phyloP scores from a whole-genome alignment of 1,284 basidiomycete genomes.

The Tylopilus microsporus region DNA sequence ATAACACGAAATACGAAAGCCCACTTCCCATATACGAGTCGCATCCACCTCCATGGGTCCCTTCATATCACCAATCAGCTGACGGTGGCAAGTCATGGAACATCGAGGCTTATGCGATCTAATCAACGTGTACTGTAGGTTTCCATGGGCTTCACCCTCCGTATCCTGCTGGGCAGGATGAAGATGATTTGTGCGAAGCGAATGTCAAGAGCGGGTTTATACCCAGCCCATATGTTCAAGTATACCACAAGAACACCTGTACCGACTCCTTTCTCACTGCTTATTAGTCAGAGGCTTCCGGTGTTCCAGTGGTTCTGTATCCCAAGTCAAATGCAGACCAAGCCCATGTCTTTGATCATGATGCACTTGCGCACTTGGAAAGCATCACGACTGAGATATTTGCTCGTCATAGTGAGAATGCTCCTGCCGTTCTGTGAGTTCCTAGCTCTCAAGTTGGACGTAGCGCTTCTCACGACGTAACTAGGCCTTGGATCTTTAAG shows the following conservation, averaged over 20 bases:
- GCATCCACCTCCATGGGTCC: constrained; percentile 69
- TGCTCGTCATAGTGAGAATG: constrained; percentile 52
- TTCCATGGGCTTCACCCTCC: constrained; percentile 86
- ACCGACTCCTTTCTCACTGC: constrained; percentile 21
- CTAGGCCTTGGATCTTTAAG: constrained; percentile 72
- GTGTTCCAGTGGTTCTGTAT: constrained; percentile 48
- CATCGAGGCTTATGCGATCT: not conserved
- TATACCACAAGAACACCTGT: constrained; percentile 23
- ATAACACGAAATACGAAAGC: constrained; percentile 25
- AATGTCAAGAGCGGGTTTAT: constrained; percentile 79
- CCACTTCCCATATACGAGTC: constrained; percentile 58
- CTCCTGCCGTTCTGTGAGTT: constrained; percentile 60
- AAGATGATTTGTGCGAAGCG: constrained; percentile 73
- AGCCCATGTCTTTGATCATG: constrained; percentile 45
- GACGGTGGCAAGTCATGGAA: constrained; percentile 53
- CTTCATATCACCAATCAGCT: constrained; percentile 55
- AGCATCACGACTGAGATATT: constrained; percentile 80
- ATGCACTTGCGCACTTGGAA: constrained; percentile 65
- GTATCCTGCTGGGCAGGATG: constrained; percentile 74
- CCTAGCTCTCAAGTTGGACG: not conserved
- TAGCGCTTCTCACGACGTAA: not conserved
- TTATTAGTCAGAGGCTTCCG: constrained; percentile 21
- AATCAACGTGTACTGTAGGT: constrained; percentile 43
- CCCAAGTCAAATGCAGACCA: constrained; percentile 55
- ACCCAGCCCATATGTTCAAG: constrained; percentile 57